Conservation (phyloP, 768 basidiomycete genomes). For the Astraeus odoratus region DNA sequence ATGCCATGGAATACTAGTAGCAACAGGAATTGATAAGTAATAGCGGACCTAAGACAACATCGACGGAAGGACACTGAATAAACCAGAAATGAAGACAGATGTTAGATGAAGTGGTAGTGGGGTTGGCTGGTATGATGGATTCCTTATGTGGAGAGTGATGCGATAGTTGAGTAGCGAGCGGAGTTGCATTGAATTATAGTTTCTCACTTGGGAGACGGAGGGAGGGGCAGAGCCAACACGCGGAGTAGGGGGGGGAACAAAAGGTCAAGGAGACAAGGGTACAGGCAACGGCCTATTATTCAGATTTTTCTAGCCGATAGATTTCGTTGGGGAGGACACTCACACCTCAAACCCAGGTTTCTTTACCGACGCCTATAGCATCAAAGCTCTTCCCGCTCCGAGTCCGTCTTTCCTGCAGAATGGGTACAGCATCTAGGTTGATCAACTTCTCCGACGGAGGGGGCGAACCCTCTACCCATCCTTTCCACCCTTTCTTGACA, state of each 20-base stretch:
- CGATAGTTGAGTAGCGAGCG: conserved; percentile 15
- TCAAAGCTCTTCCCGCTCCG: conserved; percentile 83
- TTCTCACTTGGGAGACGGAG: not conserved
- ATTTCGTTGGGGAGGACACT: conserved; percentile 26
- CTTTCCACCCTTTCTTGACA: conserved; percentile 82
- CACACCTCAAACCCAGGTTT: conserved; percentile 64
- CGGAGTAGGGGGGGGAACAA: no score
- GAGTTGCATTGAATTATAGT: conserved; percentile 5
- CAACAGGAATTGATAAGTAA: conserved; percentile 26
- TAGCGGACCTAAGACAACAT: conserved; percentile 19
- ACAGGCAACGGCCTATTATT: conserved; percentile 10
- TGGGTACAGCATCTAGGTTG: conserved; percentile 67
- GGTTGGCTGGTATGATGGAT: conserved; percentile 6
- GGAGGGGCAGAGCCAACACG: not conserved
- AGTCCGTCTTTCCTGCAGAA: conserved; percentile 70
- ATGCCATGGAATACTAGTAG: conserved; percentile 24
- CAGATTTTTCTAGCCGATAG: conserved; percentile 47
- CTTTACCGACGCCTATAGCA: conserved; percentile 70
- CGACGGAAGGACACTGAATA: conserved; percentile 16
- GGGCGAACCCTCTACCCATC: conserved; percentile 84
- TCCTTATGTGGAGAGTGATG: conserved; percentile 17
- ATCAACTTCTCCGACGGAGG: conserved; percentile 75
- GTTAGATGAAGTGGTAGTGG: conserved; percentile 12
- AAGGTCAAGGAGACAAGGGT: conserved; percentile 3
- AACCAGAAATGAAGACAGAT: conserved; percentile 14